Conservation (phyloP, 139 green algal species). For the Nannochloris sp. region DNA sequence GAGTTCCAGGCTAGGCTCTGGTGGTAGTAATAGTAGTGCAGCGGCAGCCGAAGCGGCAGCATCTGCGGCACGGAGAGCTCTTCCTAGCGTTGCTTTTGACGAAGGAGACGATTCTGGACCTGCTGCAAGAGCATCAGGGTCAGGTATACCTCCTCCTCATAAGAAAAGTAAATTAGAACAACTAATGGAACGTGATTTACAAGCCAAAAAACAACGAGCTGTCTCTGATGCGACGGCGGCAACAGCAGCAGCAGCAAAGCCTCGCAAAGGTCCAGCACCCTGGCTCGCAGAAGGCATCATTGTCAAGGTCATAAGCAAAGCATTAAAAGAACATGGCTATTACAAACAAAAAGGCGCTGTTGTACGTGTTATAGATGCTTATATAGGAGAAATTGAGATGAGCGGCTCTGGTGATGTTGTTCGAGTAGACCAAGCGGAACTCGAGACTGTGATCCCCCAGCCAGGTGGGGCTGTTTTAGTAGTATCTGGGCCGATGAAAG, state of each 20-base stretch:
- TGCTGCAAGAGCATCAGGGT: not conserved
- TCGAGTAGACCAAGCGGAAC: constrained; percentile 83
- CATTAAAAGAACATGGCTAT: constrained; percentile 67
- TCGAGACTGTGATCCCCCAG: constrained; percentile 85
- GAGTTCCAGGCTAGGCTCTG: not conserved
- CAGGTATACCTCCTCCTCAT: not conserved
- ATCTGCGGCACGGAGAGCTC: not conserved
- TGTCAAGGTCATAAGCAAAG: constrained; percentile 83
- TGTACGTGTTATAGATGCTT: constrained; percentile 54
- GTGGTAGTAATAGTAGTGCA: too few species aligned
- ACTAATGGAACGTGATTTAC: constrained; percentile 57
- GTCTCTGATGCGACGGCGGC: not conserved
- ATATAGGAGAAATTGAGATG: constrained; percentile 77
- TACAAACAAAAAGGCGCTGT: constrained; percentile 94
- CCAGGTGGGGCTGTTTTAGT: constrained; percentile 60
- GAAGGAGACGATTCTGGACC: constrained; percentile 5
- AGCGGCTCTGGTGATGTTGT: constrained; percentile 58
- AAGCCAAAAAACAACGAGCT: constrained; percentile 10
- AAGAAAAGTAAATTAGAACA: constrained; percentile 63
- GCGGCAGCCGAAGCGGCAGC: not conserved
- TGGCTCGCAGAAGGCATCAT: constrained; percentile 80
- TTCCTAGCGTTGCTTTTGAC: constrained; percentile 11
- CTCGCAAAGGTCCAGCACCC: not conserved
- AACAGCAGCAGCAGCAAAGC: not conserved
- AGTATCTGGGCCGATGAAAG: constrained; percentile 67